Base-by-base conservation (phyloP, 768 basidiomycete genomes). In the Lentinula detonsa region DNA sequence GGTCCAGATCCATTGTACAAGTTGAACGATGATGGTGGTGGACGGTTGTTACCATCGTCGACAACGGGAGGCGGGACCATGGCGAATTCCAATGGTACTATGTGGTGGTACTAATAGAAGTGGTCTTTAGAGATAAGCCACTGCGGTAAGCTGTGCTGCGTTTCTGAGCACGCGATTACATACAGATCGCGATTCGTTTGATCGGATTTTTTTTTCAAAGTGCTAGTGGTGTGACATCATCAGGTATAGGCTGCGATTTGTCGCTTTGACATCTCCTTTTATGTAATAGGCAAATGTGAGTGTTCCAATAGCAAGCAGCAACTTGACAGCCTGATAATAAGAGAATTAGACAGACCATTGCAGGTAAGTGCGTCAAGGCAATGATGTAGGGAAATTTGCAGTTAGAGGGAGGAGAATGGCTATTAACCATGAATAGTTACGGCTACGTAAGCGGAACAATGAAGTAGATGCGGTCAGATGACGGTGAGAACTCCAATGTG, bases 1-100 rank as follows among this genome's bases (percentile, higher is more conserved):
- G 34, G 8, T 18, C n/a, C 13, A 9, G 50, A 50, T 7, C 45
- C 57, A 75, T 84, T 85, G 15, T 85, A 85, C 63, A 67, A 75
- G 15, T 64, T 45, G 63, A 74, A 81, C 0, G 79, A 65, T 0
- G 78, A 79, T 0, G 81, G 81, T 0, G 79, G 81, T 4, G 74
- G 68, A 13, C 55, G 55, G 11, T 18, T 28, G 39, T n/a, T 43
- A 4, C 23, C 37, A 28, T 56, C 55, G 55, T 56, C 55, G 42
- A 42, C 40, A 8, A 33, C 55, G 39, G 55, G 55, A 43, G 53
- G 53, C 10, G 55, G 53, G 21, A 21, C 37, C 55, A 56, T 56
- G 16, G 21, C 15, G 23, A 23, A 23, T 31, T 3, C 11, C 23
- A 40, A 8, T 56, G 53, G 35, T 55, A 11, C n/a, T 3, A 11